Evolutionary conservation across 805 yeast species (phyloP), one percentile per base, ranked within the genome.

Genomic region (Zygosaccharomyces gambellarensis): DNA sequence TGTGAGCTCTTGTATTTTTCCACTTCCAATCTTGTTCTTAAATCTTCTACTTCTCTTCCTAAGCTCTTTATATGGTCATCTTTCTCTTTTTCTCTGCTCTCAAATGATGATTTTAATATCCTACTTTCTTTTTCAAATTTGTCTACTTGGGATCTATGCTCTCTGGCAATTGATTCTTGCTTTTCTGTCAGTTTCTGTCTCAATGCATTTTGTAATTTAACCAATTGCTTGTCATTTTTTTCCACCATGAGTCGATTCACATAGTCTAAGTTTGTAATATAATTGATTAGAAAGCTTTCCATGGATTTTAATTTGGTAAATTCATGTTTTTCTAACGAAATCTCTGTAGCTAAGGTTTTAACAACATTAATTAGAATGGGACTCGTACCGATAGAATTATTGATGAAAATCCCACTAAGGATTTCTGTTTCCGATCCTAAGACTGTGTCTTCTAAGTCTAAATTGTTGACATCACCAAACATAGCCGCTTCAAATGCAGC

Each of bases 271-370:
- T 62, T 62, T 1, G 63, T 51, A 3, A 62, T 75, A 56, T 81
- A 86, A 50, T 74, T 75, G 39, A 68, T 66, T 50, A 85, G 62
- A 55, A 83, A 85, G 22, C 67, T 70, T 31, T 79, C 81, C 38
- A 86, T 69, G 9, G 83, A 75, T 40, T 71, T 69, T 47, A 85
- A 63, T 49, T 81, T 75, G 54, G 78, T 71, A 55, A 75, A 81
- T 57, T 85, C 85, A 46, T 81, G 72, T 56, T 78, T 82, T 48
- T 81, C 81, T 53, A 77, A 72, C 45, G 81, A 75, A 17, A 86
- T 67, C 47, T 81, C 80, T 27, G 77, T 69, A 1, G 82, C 74
- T 36, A 87, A 65, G 19, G 76, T 65, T 48, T 78, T 76, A 7
- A 85, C 75, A 4, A 83, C 74, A 45, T 75, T 76, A 34, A 81